Evolutionary conservation across 2,329 filamentous ascomycete species (phyloP).

Genomic region (Aspergillus ochraceus): DNA sequence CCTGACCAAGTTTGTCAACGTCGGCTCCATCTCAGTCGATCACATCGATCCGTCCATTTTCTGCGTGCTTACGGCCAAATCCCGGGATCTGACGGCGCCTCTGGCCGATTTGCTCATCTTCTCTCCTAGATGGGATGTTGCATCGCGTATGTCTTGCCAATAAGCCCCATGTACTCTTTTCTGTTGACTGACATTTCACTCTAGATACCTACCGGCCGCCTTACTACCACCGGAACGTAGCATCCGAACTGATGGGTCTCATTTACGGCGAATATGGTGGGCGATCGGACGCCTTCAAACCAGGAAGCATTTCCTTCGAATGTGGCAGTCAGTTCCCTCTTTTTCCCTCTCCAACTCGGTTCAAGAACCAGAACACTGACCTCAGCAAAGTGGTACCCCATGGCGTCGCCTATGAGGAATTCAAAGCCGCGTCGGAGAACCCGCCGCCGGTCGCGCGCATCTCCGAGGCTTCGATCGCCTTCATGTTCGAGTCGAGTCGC

Average conservation of each 20-base stretch:
- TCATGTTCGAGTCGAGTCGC: constrained; percentile 38
- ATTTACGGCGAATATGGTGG: constrained; percentile 37
- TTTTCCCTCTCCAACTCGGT: neutral
- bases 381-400: constrained; percentile 34
- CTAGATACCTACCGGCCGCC: constrained; percentile 42
- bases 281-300: constrained; percentile 35
- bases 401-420: constrained; percentile 37
- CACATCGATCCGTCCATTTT: constrained; percentile 45
- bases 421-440: constrained; percentile 30
- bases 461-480: constrained; percentile 33
- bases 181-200: neutral
- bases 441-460: constrained; percentile 31
- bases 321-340: constrained; percentile 29
- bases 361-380: neutral
- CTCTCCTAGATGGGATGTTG: constrained; percentile 41
- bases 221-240: constrained; percentile 45
- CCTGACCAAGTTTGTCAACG: constrained; percentile 41
- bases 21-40: constrained; percentile 41
- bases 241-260: constrained; percentile 41
- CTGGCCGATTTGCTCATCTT: constrained; percentile 43
- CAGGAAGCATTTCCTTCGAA: constrained; percentile 37
- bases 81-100: constrained; percentile 33
- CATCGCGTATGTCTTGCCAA: constrained; percentile 29
- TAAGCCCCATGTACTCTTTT: neutral
- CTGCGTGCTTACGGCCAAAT: constrained; percentile 42